Conservation (phyloP, 495 filamentous ascomycete species). For the Pyronema omphalodes region DNA sequence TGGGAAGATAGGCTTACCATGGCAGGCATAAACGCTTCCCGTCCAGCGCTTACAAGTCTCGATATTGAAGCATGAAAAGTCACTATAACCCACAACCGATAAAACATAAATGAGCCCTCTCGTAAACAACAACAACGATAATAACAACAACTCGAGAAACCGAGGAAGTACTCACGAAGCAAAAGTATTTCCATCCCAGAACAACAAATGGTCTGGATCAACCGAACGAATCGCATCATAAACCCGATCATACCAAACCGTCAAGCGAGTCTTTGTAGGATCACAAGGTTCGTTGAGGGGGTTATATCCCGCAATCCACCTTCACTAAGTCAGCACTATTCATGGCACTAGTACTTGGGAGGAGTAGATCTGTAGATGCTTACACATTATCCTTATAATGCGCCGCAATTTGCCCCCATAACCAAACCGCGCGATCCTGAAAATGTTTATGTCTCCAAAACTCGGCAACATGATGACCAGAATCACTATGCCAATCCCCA, state of each 20-base stretch:
- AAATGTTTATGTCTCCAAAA: conserved; percentile 49
- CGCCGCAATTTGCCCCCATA: conserved; percentile 42
- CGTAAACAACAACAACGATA: too few species aligned
- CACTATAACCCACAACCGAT: too few species aligned
- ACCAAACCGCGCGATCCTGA: conserved; percentile 40
- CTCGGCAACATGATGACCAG: conserved; percentile 33
- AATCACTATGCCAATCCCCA: conserved; percentile 46
- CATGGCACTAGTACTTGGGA: too few species aligned
- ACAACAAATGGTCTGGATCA: conserved; percentile 45
- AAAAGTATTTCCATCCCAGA: conserved; percentile 47
- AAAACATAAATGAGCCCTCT: too few species aligned
- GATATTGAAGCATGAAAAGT: conserved; percentile 26
- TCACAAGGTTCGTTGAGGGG: conserved; percentile 49
- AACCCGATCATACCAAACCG: conserved; percentile 37
- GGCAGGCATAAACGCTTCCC: conserved; percentile 42
- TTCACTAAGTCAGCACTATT: conserved; percentile 6
- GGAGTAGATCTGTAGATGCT: too few species aligned
- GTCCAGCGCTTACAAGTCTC: conserved; percentile 21
- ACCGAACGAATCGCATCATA: conserved; percentile 40
- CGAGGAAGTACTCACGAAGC: conserved; percentile 28
- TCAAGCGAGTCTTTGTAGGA: conserved; percentile 35
- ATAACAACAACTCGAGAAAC: neutral
- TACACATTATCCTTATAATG: conserved; percentile 34
- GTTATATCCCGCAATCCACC: conserved; percentile 43
- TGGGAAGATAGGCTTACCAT: too few species aligned